phyloP scores from a whole-genome alignment of 1,139 yeast species.

The Lodderomyces theae region DNA sequence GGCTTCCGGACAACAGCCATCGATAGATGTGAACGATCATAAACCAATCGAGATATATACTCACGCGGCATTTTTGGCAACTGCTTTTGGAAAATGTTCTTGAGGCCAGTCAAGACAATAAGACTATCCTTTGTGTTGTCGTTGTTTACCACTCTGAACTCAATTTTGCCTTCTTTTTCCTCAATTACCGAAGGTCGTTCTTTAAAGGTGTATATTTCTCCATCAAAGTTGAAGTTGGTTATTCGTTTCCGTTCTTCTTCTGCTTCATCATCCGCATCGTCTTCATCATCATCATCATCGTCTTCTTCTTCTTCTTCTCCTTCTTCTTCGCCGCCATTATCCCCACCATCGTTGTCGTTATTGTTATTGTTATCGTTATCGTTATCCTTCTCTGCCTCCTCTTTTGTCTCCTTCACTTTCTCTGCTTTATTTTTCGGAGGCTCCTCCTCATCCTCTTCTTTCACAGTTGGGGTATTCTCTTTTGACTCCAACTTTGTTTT shows the following conservation, averaged over 20 bases:
- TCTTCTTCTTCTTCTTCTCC: slow-evolving; percentile 19
- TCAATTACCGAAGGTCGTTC: slow-evolving; percentile 94
- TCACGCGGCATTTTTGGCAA: slow-evolving; percentile 98
- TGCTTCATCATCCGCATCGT: slow-evolving; percentile 45
- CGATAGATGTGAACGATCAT: slow-evolving; percentile 89
- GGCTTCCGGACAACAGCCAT: slow-evolving; percentile 96
- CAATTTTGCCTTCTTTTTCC: slow-evolving; percentile 87
- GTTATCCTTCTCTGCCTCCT: slow-evolving; percentile 10
- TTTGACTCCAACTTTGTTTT: slow-evolving; percentile 22
- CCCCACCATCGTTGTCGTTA: slow-evolving; percentile 33
- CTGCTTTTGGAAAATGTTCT: slow-evolving; percentile 95
- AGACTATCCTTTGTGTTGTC: slow-evolving; percentile 84
- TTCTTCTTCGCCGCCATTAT: slow-evolving; percentile 20
- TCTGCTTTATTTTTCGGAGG: slow-evolving; percentile 32
- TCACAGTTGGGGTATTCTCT: slow-evolving; percentile 7
- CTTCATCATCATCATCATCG: slow-evolving; percentile 34
- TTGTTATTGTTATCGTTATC: slow-evolving; percentile 20
- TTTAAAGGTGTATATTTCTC: slow-evolving; percentile 77
- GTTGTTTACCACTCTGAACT: slow-evolving; percentile 92
- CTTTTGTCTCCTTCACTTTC: slow-evolving; percentile 5
- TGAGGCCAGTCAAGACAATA: slow-evolving; percentile 90
- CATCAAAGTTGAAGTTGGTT: slow-evolving; percentile 56
- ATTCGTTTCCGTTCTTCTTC: slow-evolving; percentile 56
- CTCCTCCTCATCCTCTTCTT: slow-evolving; percentile 19
- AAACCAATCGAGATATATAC: slow-evolving; percentile 89